Evolutionary conservation across 208 protist species (phyloP).

Genomic region (Leishmania mexicana): DNA sequence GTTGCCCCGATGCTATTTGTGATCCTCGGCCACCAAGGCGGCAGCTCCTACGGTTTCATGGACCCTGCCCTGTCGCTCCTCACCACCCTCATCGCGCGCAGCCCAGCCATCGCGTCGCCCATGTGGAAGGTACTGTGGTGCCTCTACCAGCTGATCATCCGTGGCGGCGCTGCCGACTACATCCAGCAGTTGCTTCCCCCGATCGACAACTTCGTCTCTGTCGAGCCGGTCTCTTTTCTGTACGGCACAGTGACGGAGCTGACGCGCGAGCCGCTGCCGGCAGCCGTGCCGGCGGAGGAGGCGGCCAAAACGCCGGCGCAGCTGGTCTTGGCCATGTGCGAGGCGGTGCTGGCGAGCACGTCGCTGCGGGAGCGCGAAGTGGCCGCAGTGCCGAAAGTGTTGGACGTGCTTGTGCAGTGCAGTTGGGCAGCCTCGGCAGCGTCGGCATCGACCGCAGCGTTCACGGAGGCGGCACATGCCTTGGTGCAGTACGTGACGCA

Average conservation of each 20-base stretch:
- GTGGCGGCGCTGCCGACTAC: conserved; percentile 85
- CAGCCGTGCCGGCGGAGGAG: conserved; percentile 23
- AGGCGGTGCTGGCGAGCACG: conserved; percentile 42
- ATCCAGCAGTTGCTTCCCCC: conserved; percentile 85
- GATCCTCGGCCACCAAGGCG: conserved; percentile 64
- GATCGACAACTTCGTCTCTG: conserved; percentile 90
- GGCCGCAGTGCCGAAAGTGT: conserved; percentile 67
- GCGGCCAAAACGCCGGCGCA: conserved; percentile 61
- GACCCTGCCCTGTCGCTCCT: conserved; percentile 85
- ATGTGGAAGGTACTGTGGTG: conserved; percentile 78
- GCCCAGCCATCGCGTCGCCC: conserved; percentile 52
- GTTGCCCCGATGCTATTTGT: conserved; percentile 76
- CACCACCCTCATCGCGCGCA: conserved; percentile 82
- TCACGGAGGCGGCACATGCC: conserved; percentile 3
- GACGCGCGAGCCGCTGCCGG: conserved; percentile 24
- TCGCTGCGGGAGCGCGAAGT: conserved; percentile 58
- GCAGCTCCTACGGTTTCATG: conserved; percentile 86
- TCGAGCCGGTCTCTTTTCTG: conserved; percentile 74
- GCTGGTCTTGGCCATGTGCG: conserved; percentile 72
- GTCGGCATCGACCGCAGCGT: background rate
- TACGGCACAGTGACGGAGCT: conserved; percentile 31
- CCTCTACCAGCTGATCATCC: conserved; percentile 60
- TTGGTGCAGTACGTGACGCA: conserved; percentile 51
- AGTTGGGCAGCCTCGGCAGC: conserved; percentile 40
- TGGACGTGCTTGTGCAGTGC: conserved; percentile 72